Base-by-base conservation (phyloP, 2,329 filamentous ascomycete species). In the Aschersonia sp. region DNA sequence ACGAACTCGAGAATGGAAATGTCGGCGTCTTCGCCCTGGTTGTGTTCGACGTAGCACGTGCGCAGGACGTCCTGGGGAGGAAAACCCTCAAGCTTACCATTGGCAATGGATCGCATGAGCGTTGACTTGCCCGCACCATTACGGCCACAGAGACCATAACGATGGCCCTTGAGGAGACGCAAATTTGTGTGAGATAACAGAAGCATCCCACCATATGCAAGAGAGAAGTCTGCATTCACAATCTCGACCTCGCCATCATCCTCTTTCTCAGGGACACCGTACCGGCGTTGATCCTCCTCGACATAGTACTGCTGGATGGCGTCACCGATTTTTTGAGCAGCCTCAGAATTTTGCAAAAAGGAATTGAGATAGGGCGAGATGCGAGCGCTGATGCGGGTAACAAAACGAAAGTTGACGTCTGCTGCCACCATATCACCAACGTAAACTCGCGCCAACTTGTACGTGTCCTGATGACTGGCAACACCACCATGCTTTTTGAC, bases 101-200 rank as follows among this genome's bases (percentile, higher is more conserved):
- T 84, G 46, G 92, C 86, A 58, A 98, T 98, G 63, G 85, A 88
- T 63, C 87, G 86, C 92, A 98, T 97, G 50, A 98, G 77, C 1
- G 92, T 98, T n/a, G 92, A 97, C 71, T 98, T 98, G 61, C 92
- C 92, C 49, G 89, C 88, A 70, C 92, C 92, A 64, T 98, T 98
- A 58, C 90, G 85, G 58, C 92, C 92, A 60, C 90, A 96, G 14
- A 98, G 85, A 64, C 92, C 92, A 63, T 98, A 98, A 50, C 92
- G 84, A 67, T 97, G 92, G 49, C 92, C 92, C 73, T 97, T 96
- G 59, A 97, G 77, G 7, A 98, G 79, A 42, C 88, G 83, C 42
- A 98, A 73, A 64, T 96, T 97, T 55, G 92, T 96, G 70, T 97
- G 92, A 5, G 88, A 96, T 29, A 98, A 77, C 52, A 98, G 72